These are phyloP conservation scores for Saprolegnia diclina DNA, from an alignment of 352 stramenopile genomes.

Conservation along the genomic window DNA sequence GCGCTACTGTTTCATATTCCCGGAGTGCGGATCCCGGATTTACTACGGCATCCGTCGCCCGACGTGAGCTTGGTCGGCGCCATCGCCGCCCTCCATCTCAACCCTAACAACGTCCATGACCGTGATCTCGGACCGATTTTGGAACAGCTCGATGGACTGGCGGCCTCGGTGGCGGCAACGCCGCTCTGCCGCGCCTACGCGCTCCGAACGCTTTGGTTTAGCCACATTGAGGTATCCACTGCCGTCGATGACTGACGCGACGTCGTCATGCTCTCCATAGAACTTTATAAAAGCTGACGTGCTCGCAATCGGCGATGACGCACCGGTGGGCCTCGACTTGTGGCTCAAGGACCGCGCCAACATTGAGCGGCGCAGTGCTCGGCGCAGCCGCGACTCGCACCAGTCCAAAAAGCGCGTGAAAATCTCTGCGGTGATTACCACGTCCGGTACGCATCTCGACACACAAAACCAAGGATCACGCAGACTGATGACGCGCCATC, in stretches of 20 bases:
- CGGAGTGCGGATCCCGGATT: background rate
- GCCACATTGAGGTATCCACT: constrained; percentile 22
- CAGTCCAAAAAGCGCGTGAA: background rate
- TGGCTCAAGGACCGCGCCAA: constrained; percentile 20
- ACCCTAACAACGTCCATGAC: constrained; percentile 16
- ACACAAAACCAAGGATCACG: background rate
- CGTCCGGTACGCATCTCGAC: background rate
- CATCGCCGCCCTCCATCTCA: constrained; percentile 15
- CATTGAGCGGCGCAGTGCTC: background rate
- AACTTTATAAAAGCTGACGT: background rate
- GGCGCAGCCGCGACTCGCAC: background rate
- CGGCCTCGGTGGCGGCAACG: background rate
- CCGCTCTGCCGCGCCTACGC: constrained; percentile 14
- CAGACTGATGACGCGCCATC: background rate
- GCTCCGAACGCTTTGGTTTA: constrained; percentile 23
- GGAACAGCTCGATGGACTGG: background rate
- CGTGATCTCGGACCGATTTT: background rate
- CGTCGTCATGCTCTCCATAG: background rate
- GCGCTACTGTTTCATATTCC: constrained; percentile 22
- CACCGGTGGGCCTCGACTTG: background rate
- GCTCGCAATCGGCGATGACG: background rate
- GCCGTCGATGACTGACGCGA: background rate
- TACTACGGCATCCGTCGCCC: background rate
- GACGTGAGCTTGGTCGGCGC: constrained; percentile 1
- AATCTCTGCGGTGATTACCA: background rate